Evolutionary conservation across 306 rosid genomes (phyloP), one percentile per base, ranked within the genome.

Genomic region (Pyrus betulifolia): DNA sequence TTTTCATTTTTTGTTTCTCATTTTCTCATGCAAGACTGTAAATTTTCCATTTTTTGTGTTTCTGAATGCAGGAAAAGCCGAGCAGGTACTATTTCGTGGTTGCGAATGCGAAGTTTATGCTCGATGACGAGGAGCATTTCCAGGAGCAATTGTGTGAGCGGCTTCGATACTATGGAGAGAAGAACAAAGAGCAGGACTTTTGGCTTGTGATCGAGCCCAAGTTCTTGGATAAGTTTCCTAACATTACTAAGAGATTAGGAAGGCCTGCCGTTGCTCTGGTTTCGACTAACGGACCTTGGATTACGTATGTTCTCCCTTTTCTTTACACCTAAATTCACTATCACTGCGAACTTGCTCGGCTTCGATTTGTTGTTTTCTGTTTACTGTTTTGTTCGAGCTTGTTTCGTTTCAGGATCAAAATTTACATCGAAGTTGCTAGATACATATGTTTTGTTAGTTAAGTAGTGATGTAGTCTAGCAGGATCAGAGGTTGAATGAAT

Each of bases 51-150:
- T 12, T 23, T 66, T 9, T 69, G 9, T 49, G 30, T 27, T 45
- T 62, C 31, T 59, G 31, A 33, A 67, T 73, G 81, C 82, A 90
- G 97, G 61, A 79, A 79, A 80, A 78, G 45, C 51, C 86, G 76
- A 88, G 71, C 66, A 92, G 83, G 86, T 92, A 92, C 79, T 81
- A 91, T 69, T 92, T 96, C 60, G 42, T 92, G 74, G 89, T 96
- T 83, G 99, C 99, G 28, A 92, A 96, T 81, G 99, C 99, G 38
- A 96, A 96, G 71, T 96, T 96, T 82, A 89, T 96, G 98, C 89
- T 96, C 60, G 99, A 96, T 78, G 99, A 96, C 74, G 98, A 96
- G 86, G 98, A 96, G 86, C 99, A 96, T 86, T 95, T 96, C 87
- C 71, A 89, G 79, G 99, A 96, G 82, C 88, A 71, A 2, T 52